These are phyloP conservation scores for Anisodus acutangulus DNA, from an alignment of 257 asterid species.

Conservation along the genomic window DNA sequence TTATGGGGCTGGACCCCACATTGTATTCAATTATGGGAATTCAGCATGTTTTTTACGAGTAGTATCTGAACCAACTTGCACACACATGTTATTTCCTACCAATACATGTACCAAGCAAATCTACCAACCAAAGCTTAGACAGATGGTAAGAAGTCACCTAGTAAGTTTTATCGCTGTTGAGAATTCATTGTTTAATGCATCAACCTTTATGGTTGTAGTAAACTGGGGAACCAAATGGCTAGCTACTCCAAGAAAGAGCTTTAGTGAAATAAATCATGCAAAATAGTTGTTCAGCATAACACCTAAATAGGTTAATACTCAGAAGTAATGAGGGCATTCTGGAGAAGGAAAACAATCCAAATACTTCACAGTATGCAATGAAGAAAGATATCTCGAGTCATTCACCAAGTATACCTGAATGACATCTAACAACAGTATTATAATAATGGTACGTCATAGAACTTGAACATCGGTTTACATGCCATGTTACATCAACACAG, in stretches of 20 bases:
- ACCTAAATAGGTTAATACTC: neutral
- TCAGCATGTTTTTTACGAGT: neutral
- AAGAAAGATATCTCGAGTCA: neutral
- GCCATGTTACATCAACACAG: neutral
- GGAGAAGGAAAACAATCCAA: neutral
- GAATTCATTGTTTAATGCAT: neutral
- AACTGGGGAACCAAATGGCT: neutral
- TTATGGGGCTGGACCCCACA: too few species aligned
- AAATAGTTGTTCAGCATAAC: neutral
- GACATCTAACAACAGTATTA: neutral
- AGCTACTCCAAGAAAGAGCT: conserved; percentile 16
- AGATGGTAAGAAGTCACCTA: neutral
- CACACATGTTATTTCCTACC: fast-evolving
- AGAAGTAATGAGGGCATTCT: neutral
- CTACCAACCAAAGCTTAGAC: neutral
- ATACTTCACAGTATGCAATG: neutral
- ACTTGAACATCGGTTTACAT: neutral
- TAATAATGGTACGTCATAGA: neutral
- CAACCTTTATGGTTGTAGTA: neutral
- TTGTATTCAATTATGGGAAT: neutral
- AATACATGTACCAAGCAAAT: neutral
- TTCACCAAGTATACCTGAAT: conserved; percentile 4
- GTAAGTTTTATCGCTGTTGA: fast-evolving
- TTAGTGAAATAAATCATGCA: neutral
- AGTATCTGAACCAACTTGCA: neutral